phyloP scores from a whole-genome alignment of 208 protist genomes.

The Crithidia bombi region DNA sequence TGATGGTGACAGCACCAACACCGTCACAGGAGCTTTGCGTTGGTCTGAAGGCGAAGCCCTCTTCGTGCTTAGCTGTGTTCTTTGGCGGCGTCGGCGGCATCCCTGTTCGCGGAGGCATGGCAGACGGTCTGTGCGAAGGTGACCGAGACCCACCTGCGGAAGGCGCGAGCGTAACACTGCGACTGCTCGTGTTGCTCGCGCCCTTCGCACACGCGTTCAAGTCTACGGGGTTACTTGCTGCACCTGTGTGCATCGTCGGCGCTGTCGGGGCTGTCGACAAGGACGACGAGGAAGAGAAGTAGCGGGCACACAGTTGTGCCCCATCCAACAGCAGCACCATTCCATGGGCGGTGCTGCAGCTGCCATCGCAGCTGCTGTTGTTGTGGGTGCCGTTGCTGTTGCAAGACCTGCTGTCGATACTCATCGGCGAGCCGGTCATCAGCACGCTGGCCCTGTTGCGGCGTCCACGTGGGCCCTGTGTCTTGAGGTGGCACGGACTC shows the following conservation, averaged over 20 bases:
- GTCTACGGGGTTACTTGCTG: neutral
- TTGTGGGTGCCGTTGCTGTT: neutral
- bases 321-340: slow-evolving; percentile 7
- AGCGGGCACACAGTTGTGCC: neutral
- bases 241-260: neutral
- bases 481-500: neutral
- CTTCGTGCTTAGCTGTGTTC: too few relatives aligned
- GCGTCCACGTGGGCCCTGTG: neutral
- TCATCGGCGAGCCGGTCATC: neutral
- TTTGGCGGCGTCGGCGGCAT: too few relatives aligned
- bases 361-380: slow-evolving; percentile 1
- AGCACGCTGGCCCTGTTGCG: neutral
- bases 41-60: too few relatives aligned
- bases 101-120: too few relatives aligned
- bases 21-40: too few relatives aligned
- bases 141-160: neutral
- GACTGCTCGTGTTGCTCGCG: neutral
- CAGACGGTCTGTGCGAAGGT: neutral
- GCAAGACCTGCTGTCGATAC: neutral
- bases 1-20: too few relatives aligned
- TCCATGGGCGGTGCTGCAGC: neutral
- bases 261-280: neutral
- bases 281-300: neutral
- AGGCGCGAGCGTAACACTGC: neutral
- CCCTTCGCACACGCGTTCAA: slow-evolving; percentile 8